These are phyloP conservation scores for Ceratobasidium sp. DNA, from an alignment of 1,284 basidiomycete genomes.

Conservation along the genomic window DNA sequence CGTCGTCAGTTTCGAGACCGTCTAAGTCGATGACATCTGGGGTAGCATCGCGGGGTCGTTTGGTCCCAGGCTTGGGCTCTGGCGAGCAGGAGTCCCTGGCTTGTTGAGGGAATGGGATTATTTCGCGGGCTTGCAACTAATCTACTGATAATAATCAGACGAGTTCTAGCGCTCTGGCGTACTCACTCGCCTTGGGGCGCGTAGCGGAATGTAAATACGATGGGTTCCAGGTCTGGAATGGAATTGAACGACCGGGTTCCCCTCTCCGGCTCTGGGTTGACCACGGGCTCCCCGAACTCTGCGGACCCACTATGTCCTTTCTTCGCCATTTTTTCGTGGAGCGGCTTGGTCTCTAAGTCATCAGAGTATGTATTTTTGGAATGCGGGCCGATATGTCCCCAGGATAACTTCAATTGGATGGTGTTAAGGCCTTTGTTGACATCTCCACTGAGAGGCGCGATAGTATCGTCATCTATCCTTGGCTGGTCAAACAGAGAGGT, in stretches of 20 bases:
- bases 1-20: constrained; percentile 14
- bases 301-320: constrained; percentile 15
- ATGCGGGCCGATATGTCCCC: background rate
- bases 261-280: background rate
- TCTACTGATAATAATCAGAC: background rate
- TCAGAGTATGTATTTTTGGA: too few relatives aligned
- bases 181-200: constrained; percentile 7
- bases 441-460: too few relatives aligned
- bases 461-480: too few relatives aligned
- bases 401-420: background rate
- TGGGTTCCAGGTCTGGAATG: background rate
- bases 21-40: constrained; percentile 4
- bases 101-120: background rate
- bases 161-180: background rate
- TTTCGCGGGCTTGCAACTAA: constrained; percentile 10
- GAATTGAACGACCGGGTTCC: background rate
- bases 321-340: constrained; percentile 15
- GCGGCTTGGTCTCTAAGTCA: background rate
- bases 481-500: background rate
- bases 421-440: background rate
- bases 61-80: background rate
- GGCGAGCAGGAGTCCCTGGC: background rate
- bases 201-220: constrained; percentile 17
- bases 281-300: background rate
- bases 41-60: background rate